Base-by-base conservation (phyloP, 768 basidiomycete species). In the Naematelia aurantialba region DNA sequence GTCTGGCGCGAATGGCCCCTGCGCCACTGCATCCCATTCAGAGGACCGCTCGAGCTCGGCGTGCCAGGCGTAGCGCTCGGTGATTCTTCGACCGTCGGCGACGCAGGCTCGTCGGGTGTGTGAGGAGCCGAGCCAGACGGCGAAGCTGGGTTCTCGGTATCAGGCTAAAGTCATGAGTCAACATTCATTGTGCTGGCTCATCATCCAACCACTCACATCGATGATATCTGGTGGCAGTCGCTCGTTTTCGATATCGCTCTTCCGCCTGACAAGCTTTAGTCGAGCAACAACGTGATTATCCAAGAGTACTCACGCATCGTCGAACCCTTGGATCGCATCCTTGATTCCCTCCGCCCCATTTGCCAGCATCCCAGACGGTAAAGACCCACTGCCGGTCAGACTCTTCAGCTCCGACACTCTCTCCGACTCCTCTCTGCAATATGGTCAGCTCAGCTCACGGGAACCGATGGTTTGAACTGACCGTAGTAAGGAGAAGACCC, bases 191-290 rank as follows among this genome's bases (percentile, higher is more conserved):
- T 14, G 2, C n/a, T 13, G 31, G 12, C 11, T 4, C 24, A 30
- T 24, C 24, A 34, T 27, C 85, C 63, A 83, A 83, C 10, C 85
- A 86, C 62, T 77, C 67, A 80, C 80, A 58, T 97, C 93, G 74
- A 91, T 88, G 17, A 99, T 82, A 14, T 97, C 91, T 1, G 94
- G 94, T 1, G 94, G 96, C n/a, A 98, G 81, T 30, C 92, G 87
- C 78, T 99, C 96, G 79, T 98, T 98, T 79, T 98, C 94, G 66
- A 98, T 97, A 81, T 98, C 96, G 45, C 89, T 91, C 80, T 92
- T 93, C 61, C 92, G 91, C 44, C 91, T 93, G 58, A 27, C 27
- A 24, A 25, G 19, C 21, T 12, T n/a, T n/a, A n/a, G n/a, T n/a
- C n/a, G n/a, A n/a, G n/a, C n/a, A n/a, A n/a, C n/a, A n/a, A n/a